Evolutionary conservation across 768 basidiomycete species (phyloP).

Genomic region (Calocera viscosa): DNA sequence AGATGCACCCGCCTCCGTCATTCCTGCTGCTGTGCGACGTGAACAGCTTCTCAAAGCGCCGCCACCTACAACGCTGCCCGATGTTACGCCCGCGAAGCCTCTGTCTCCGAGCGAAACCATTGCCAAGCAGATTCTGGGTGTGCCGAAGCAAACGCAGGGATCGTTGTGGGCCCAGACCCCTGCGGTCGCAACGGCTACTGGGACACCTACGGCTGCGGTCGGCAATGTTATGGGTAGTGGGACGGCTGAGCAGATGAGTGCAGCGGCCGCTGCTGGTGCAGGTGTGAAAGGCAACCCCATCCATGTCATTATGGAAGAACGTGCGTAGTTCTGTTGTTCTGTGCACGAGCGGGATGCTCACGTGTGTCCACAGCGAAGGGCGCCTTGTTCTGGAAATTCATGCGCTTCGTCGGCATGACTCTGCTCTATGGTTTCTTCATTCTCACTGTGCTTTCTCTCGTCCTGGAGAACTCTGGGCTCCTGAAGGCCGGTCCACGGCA

Average conservation of each 20-base stretch:
- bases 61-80: conserved; percentile 18
- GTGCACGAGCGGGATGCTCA: conserved; percentile 14
- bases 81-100: not conserved
- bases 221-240: conserved; percentile 13
- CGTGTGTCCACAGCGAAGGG: conserved; percentile 44
- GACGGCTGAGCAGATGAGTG: conserved; percentile 21
- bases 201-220: conserved; percentile 14
- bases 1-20: conserved; percentile 44
- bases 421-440: conserved; percentile 38
- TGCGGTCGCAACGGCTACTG: conserved; percentile 10
- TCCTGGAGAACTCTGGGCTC: conserved; percentile 87
- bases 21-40: conserved; percentile 53
- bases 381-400: conserved; percentile 47
- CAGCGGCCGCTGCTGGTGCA: conserved; percentile 34
- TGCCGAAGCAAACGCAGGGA: conserved; percentile 26
- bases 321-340: conserved; percentile 34
- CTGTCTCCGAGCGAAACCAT: conserved; percentile 13
- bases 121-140: conserved; percentile 3
- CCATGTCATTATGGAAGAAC: conserved; percentile 69
- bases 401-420: conserved; percentile 48
- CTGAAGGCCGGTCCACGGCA: conserved; percentile 77
- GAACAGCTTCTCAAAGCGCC: conserved; percentile 46
- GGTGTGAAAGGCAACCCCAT: conserved; percentile 49
- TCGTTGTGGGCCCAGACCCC: conserved; percentile 15
- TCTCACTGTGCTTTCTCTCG: conserved; percentile 72